Evolutionary conservation across 1,139 yeast genomes (phyloP), one percentile per base, ranked within the genome.

Genomic region (Yamadazyma taylorii): DNA sequence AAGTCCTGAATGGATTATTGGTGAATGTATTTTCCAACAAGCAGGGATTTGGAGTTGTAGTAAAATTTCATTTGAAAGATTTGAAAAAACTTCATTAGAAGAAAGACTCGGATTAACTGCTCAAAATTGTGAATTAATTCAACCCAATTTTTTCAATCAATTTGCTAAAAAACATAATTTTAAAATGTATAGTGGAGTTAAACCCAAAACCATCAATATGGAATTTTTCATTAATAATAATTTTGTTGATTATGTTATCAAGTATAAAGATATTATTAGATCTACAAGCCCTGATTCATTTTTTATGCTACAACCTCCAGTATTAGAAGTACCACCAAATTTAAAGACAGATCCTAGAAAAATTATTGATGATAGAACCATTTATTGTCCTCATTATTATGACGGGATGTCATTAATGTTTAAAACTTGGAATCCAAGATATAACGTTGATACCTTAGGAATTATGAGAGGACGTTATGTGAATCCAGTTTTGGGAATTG

Each of bases 381-480:
- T 85, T 0, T 83, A 81, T 50, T 79, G 95, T 23, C 94, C 95
- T 2, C 97, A 90, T 60, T 90, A 82, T 55, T 90, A 90, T 53
- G 97, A 90, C 58, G 97, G 97, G 0, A 75, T 90, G 78, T 85
- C 97, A 1, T 63, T 92, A 21, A 82, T 90, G 92, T 84, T 86
- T 58, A 88, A 88, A 58, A 75, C 83, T 10, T 86, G 95, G 95
- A 85, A 83, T 51, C 65, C 75, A 26, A 60, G 59, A 27, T 85
- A 81, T 61, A 90, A 90, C 53, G 96, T 89, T 11, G 95, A 90
- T 52, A 90, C 96, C 0, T 64, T 87, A 17, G 97, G 97, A 0
- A 82, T 90, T n/a, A 78, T 90, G 75, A 75, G 97, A 37, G 85
- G 85, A 1, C 67, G 76, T 35, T 89, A 90, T 60, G 47, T 72